Evolutionary conservation across 2,329 filamentous ascomycete species (phyloP), one percentile per base, ranked within the genome.

Genomic region (Curvularia eragrostidis): DNA sequence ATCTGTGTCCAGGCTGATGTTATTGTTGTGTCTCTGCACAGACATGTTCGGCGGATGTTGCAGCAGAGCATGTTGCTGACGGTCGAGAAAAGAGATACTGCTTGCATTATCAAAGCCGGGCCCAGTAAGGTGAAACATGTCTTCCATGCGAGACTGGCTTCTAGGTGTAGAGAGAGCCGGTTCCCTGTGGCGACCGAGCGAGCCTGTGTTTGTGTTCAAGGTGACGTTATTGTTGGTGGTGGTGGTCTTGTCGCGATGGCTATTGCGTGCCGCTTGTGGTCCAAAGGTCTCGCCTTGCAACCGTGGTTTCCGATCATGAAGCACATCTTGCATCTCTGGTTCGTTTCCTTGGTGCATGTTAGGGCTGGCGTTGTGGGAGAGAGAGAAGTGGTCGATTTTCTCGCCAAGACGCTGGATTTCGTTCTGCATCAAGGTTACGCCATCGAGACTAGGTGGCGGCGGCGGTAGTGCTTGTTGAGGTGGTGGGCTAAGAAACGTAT

Each of bases 331-430:
- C 23, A 71, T 70, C 1, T 65, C 59, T 36, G 72, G 71, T 26
- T 69, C 66, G 46, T 67, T 63, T 3, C 66, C 68, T 23, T 65
- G 58, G 4, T 56, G 55, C 15, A 58, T 39, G 15, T 56, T 54
- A 9, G 59, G 59, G 1, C 43, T 50, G 1, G 63, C 55, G 7
- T 59, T 57, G 23, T 58, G 41, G 3, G 53, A 52, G 10, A 70
- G 58, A 41, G 68, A 64, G 30, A 75, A 61, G 23, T 61, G 59
- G 30, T 72, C 65, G 12, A 75, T 75, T 36, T 76, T 76, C 61
- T 75, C 72, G 38, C 66, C 54, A 47, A 75, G 65, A 23, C 69
- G 67, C 8, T 56, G 61, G 15, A 75, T 71, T 38, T 76, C 72
- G 43, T 69, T 64, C 26, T 64, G 59, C 34, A 68, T 52, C 10